A percentile compares a stretch with the other conserved stretches of the same genome.
Evolutionary conservation across 331 rosid species (phyloP).

Genomic region (Acacia concinna): DNA sequence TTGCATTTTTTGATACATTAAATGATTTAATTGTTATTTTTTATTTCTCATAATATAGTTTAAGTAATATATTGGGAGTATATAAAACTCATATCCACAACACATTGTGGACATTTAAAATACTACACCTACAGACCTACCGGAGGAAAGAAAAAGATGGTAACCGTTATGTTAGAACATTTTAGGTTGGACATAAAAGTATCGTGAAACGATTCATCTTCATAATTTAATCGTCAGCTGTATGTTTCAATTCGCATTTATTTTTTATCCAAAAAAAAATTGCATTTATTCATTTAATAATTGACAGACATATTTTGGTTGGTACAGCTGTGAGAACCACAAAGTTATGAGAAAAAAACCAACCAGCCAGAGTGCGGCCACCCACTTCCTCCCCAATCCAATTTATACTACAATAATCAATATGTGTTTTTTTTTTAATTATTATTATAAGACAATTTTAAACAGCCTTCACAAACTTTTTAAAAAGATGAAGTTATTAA

Average conservation of each 20-base stretch:
- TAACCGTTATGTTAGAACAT: not conserved
- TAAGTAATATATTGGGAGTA: no score
- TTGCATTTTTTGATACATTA: no score
- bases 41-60: no score
- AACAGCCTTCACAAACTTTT: no score
- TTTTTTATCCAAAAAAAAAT: no score
- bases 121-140: not conserved
- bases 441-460: no score
- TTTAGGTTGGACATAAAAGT: not conserved
- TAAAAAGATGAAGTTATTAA: no score
- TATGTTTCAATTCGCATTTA: not conserved
- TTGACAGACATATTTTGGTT: slow-evolving; percentile 11
- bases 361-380: not conserved
- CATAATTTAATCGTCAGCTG: not conserved
- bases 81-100: not conserved
- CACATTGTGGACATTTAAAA: not conserved
- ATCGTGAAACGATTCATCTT: not conserved
- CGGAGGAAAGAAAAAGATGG: not conserved
- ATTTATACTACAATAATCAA: not conserved
- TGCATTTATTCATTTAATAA: not conserved
- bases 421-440: no score
- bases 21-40: no score
- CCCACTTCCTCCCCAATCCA: not conserved
- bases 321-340: slow-evolving; percentile 25
- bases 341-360: not conserved